Conservation (phyloP, 164 flowering plant genomes). For the Nelumbo lutea region DNA sequence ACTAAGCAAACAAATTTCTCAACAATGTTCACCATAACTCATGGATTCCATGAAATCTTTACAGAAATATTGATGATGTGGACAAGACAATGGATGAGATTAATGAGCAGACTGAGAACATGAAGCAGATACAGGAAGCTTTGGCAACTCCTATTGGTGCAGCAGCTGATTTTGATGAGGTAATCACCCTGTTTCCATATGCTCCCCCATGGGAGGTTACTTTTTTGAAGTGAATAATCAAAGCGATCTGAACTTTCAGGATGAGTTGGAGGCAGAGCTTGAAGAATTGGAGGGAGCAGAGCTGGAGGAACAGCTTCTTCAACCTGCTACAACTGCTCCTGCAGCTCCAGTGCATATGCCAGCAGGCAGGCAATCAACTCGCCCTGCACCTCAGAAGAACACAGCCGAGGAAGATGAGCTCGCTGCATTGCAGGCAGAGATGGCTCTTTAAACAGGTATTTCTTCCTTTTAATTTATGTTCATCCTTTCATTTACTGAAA, state of each 20-base stretch:
- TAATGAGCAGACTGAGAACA: slow-evolving; percentile 53
- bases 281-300: slow-evolving; percentile 52
- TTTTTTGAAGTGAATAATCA: not conserved
- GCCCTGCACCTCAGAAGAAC: slow-evolving; percentile 31
- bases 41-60: not conserved
- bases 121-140: slow-evolving; percentile 52
- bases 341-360: slow-evolving; percentile 29
- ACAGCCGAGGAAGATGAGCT: slow-evolving; percentile 47
- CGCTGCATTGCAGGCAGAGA: slow-evolving; percentile 43
- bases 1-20: too few relatives aligned
- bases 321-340: slow-evolving; percentile 41
- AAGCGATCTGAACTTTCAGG: slow-evolving; percentile 23
- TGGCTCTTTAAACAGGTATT: slow-evolving; percentile 36
- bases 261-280: slow-evolving; percentile 52
- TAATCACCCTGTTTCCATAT: slow-evolving; percentile 5
- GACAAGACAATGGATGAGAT: slow-evolving; percentile 61
- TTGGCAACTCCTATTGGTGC: slow-evolving; percentile 42
- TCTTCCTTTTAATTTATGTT: not conserved
- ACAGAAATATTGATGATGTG: slow-evolving; percentile 49
- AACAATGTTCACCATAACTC: not conserved
- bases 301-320: slow-evolving; percentile 49
- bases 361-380: slow-evolving; percentile 33
- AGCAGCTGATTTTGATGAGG: slow-evolving; percentile 48
- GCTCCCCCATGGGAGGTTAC: not conserved
- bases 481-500: not conserved